These are phyloP conservation scores for Melastoma candidum DNA, from an alignment of 441 rosid genomes.

Conservation along the genomic window DNA sequence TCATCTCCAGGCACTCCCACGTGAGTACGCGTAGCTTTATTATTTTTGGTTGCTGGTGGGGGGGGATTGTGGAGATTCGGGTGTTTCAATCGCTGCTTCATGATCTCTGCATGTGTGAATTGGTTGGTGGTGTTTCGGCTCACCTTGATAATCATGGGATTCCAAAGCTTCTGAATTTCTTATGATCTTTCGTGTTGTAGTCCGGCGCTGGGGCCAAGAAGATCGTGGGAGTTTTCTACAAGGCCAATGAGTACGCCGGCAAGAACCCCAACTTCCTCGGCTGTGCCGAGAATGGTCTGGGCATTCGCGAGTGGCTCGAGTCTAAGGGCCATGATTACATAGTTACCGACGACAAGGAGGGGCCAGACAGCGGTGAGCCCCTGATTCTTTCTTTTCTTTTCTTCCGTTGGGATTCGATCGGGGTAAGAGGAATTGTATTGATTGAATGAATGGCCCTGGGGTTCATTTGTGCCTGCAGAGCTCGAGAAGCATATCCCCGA, in stretches of 20 bases:
- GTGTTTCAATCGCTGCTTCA: no score
- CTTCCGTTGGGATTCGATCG: no score
- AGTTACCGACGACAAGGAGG: slow-evolving; percentile 94
- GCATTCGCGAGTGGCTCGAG: slow-evolving; percentile 71
- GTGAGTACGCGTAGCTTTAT: no score
- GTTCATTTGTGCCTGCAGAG: slow-evolving; percentile 30
- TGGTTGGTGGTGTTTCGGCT: no score
- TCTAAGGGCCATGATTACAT: slow-evolving; percentile 80
- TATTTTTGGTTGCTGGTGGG: no score
- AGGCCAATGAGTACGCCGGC: slow-evolving; percentile 71
- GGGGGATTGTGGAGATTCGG: no score
- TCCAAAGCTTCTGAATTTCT: no score
- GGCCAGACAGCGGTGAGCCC: slow-evolving; percentile 56
- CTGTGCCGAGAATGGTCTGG: slow-evolving; percentile 66
- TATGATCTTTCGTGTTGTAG: slow-evolving; percentile 18
- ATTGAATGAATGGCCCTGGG: no score
- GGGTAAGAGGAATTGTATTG: neutral
- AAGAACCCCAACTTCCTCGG: slow-evolving; percentile 81
- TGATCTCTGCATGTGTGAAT: no score
- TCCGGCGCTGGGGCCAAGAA: slow-evolving; percentile 73
- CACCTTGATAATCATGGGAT: no score
- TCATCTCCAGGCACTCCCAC: no score
- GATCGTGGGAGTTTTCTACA: slow-evolving; percentile 94
- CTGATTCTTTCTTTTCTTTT: no score
- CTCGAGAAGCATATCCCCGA: slow-evolving; percentile 89